Conservation (phyloP, 2,329 filamentous ascomycete genomes). For the Aciculosporium take region DNA sequence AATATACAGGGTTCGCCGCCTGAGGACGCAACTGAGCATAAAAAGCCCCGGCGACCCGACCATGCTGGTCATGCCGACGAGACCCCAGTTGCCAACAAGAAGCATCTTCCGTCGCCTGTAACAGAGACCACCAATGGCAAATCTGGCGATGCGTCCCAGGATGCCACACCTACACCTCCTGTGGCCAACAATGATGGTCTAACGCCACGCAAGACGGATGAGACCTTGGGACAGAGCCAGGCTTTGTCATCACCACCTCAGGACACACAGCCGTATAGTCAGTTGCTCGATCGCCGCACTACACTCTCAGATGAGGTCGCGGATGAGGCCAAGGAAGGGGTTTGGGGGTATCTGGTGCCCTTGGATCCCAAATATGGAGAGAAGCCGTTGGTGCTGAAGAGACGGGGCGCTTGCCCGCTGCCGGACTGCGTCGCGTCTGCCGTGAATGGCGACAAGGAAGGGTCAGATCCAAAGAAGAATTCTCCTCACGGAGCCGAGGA, state of each 20-base stretch:
- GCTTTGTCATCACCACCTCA: constrained; percentile 47
- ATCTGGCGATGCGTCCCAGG: constrained; percentile 47
- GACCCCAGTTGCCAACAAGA: constrained; percentile 46
- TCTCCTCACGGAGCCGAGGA: constrained; percentile 40
- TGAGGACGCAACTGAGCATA: constrained; percentile 50
- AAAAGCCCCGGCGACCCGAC: constrained; percentile 72
- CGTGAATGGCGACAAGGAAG: constrained; percentile 23
- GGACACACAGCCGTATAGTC: constrained; percentile 45
- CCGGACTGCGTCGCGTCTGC: constrained; percentile 29
- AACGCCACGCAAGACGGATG: constrained; percentile 35
- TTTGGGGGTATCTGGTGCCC: constrained; percentile 92
- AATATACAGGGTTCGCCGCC: constrained; percentile 47
- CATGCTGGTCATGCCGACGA: constrained; percentile 27
- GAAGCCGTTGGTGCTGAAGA: constrained; percentile 59
- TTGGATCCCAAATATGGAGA: constrained; percentile 54
- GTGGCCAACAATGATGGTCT: constrained; percentile 42
- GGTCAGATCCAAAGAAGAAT: constrained; percentile 26
- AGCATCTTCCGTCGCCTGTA: constrained; percentile 68
- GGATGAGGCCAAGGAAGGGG: constrained; percentile 69
- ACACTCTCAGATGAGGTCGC: constrained; percentile 68
- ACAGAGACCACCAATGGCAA: constrained; percentile 46
- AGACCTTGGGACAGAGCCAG: constrained; percentile 30
- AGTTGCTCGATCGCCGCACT: constrained; percentile 60
- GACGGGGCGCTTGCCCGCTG: constrained; percentile 54
- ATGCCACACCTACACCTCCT: constrained; percentile 57